Percentiles rank a stretch among this genome's conserved stretches.
Evolutionary conservation across 441 rosid species (phyloP).

Genomic region (Adansonia gregorii): DNA sequence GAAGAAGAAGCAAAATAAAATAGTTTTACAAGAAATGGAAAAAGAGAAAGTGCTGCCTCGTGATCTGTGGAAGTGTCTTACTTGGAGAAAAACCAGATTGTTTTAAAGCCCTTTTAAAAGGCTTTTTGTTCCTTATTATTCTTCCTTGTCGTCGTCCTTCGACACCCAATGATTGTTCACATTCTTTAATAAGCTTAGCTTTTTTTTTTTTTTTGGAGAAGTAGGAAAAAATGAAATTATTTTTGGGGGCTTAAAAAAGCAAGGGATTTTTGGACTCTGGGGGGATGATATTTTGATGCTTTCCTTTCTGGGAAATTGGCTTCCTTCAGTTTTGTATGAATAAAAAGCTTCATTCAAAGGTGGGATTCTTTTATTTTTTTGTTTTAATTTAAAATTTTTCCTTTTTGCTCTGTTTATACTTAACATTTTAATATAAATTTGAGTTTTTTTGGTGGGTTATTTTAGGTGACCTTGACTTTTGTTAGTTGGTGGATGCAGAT

Average conservation of each 20-base stretch:
- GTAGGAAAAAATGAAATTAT: background rate
- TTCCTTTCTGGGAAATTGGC: conserved; percentile 33
- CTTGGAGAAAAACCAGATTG: conserved; percentile 55
- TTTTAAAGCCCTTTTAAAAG: background rate
- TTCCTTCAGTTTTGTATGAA: conserved; percentile 24
- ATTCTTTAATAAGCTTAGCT: conserved; percentile 25
- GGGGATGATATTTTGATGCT: conserved; percentile 21
- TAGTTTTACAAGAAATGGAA: background rate
- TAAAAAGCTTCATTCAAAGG: conserved; percentile 29
- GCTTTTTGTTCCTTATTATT: conserved; percentile 27
- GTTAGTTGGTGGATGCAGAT: conserved; percentile 15
- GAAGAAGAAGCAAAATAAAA: conserved; percentile 19
- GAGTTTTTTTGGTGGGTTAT: background rate
- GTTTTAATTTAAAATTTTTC: background rate
- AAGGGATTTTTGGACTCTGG: conserved; percentile 9
- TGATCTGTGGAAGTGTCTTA: conserved; percentile 50
- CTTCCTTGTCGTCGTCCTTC: conserved; percentile 16
- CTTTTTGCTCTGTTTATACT: background rate
- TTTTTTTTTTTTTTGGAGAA: background rate
- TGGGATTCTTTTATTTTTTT: conserved; percentile 23
- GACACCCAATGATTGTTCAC: conserved; percentile 24
- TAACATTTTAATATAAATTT: background rate
- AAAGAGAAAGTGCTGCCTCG: conserved; percentile 52
- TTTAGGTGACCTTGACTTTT: conserved; percentile 33
- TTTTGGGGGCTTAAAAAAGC: background rate